A percentile compares a stretch with the other conserved stretches of the same genome.
These are phyloP conservation scores for Fusarium solani-melongenae DNA, from an alignment of 2,329 filamentous ascomycete species.

Conservation along the genomic window DNA sequence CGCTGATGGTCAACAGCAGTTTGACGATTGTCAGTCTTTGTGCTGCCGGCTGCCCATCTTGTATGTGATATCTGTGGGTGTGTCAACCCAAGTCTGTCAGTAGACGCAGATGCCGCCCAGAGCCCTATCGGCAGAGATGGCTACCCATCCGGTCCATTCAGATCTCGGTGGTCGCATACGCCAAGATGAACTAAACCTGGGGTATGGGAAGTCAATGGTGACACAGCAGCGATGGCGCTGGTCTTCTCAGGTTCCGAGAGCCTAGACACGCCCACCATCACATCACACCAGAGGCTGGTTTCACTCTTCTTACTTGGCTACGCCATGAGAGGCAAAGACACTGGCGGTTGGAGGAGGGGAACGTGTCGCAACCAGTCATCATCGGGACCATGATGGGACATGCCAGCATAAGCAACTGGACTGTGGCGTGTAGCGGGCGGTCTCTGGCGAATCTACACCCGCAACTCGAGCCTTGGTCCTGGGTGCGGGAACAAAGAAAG, in stretches of 20 bases:
- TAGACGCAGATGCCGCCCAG: neutral
- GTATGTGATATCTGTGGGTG: neutral
- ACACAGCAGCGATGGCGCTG: neutral
- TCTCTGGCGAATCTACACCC: conserved; percentile 6
- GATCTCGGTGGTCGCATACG: neutral
- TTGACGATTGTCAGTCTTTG: neutral
- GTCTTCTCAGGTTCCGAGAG: neutral
- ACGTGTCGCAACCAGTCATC: neutral
- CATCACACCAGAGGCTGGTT: neutral
- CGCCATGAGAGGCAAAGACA: neutral
- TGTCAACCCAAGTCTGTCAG: neutral
- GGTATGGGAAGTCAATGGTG: neutral
- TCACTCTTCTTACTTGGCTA: neutral
- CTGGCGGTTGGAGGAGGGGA: neutral
- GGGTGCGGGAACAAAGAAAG: conserved; percentile 6
- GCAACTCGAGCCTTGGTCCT: conserved; percentile 10
- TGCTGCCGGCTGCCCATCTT: neutral
- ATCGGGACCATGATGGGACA: conserved; percentile 12
- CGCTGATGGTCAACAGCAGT: neutral
- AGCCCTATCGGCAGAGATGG: neutral
- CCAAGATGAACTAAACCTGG: conserved; percentile 1
- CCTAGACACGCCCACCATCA: neutral
- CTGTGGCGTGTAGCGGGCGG: conserved; percentile 18
- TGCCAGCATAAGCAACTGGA: conserved; percentile 11
- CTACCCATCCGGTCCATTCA: neutral